A percentile compares a stretch with the other conserved stretches of the same genome.
phyloP scores from a whole-genome alignment of 1,139 yeast genomes.

The Candida sp. region DNA sequence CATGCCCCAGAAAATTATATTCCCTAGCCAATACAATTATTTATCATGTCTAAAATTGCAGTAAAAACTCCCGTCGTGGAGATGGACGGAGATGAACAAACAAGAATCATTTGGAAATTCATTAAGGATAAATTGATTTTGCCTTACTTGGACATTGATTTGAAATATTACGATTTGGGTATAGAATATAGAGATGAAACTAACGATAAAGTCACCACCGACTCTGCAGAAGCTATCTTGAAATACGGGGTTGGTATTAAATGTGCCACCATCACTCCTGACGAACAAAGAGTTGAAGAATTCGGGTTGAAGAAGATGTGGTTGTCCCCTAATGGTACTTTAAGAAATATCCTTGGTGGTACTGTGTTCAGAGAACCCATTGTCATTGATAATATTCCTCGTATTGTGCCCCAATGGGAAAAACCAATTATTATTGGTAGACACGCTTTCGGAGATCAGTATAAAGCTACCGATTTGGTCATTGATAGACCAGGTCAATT shows the following conservation, averaged over 20 bases:
- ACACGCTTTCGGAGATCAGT: slow-evolving; percentile 97
- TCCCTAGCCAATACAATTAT: no score
- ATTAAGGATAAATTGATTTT: slow-evolving; percentile 78
- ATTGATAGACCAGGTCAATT: slow-evolving; percentile 78
- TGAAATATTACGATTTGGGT: slow-evolving; percentile 90
- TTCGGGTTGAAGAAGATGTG: slow-evolving; percentile 92
- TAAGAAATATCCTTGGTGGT: slow-evolving; percentile 92
- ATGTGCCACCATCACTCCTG: slow-evolving; percentile 99
- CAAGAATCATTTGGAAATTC: slow-evolving; percentile 86
- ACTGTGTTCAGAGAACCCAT: slow-evolving; percentile 97
- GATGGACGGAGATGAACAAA: slow-evolving; percentile 97
- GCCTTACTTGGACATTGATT: slow-evolving; percentile 84
- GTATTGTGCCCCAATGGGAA: slow-evolving; percentile 92
- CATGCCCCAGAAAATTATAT: no score
- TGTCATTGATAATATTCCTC: slow-evolving; percentile 84
- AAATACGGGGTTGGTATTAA: slow-evolving; percentile 91
- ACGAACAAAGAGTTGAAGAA: slow-evolving; percentile 91
- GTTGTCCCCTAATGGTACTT: slow-evolving; percentile 96
- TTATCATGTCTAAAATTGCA: slow-evolving; percentile 49
- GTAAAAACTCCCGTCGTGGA: slow-evolving; percentile 91
- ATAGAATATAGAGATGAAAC: slow-evolving; percentile 84
- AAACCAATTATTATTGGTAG: slow-evolving; percentile 95
- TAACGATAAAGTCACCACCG: slow-evolving; percentile 81
- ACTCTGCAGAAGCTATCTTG: slow-evolving; percentile 87
- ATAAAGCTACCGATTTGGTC: slow-evolving; percentile 85